Conservation (phyloP, 768 basidiomycete species). For the Exidia glandulosa region DNA sequence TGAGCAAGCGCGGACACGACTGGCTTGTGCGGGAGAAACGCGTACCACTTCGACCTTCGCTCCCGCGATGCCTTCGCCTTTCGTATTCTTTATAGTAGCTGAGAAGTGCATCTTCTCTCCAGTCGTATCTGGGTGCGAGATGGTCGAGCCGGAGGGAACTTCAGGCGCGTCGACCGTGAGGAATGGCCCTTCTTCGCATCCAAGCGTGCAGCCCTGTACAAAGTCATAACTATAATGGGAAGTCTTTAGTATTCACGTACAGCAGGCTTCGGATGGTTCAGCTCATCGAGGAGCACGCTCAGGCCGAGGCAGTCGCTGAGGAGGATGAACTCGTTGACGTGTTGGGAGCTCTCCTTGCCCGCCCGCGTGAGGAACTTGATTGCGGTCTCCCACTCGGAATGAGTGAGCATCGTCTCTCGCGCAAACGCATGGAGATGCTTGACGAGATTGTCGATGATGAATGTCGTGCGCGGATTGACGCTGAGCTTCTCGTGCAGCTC, state of each 20-base stretch:
- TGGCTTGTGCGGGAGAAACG: background rate
- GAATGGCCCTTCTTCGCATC: constrained; percentile 27
- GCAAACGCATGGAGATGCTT: constrained; percentile 27
- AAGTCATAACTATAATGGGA: background rate
- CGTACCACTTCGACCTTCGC: constrained; percentile 25
- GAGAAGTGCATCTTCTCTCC: constrained; percentile 27
- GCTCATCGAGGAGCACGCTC: constrained; percentile 26
- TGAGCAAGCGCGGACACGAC: background rate
- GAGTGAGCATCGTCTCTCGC: constrained; percentile 25
- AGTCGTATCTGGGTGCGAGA: constrained; percentile 13
- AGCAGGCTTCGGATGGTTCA: constrained; percentile 23
- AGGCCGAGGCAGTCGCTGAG: constrained; percentile 29
- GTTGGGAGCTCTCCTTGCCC: constrained; percentile 28
- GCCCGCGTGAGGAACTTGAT: constrained; percentile 27
- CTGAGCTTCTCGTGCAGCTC: constrained; percentile 18
- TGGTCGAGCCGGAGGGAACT: constrained; percentile 17
- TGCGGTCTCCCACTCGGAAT: constrained; percentile 26
- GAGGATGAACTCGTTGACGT: constrained; percentile 30
- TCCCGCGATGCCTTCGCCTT: constrained; percentile 21
- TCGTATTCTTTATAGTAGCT: constrained; percentile 23
- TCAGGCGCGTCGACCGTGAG: constrained; percentile 21
- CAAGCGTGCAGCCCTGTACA: constrained; percentile 18
- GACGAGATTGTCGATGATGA: constrained; percentile 21
- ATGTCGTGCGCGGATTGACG: constrained; percentile 19
- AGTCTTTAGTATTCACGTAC: constrained; percentile 7